Conservation (phyloP, 257 asterid genomes). For the Mitragyna speciosa region DNA sequence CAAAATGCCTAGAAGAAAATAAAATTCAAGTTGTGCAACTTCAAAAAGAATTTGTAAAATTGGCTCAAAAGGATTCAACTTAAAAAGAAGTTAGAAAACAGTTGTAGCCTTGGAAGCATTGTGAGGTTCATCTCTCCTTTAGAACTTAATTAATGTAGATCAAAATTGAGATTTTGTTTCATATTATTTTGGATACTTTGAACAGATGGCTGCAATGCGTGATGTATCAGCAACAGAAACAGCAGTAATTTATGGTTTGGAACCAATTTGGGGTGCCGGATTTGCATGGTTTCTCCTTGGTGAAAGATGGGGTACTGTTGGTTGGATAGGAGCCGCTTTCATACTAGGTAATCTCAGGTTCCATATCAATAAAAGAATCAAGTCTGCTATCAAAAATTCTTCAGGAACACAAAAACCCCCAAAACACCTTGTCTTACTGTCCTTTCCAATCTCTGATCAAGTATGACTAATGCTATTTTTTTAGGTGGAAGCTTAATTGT, state of each 20-base stretch:
- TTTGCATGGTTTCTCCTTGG: constrained; percentile 80
- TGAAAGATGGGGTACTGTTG: constrained; percentile 70
- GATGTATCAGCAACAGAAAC: constrained; percentile 78
- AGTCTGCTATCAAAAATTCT: neutral
- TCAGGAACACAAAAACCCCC: neutral
- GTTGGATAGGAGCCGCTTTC: constrained; percentile 75
- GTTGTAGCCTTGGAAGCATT: neutral
- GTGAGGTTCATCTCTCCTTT: neutral
- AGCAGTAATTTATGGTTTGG: constrained; percentile 63
- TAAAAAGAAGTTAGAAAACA: too few relatives aligned
- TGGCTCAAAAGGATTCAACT: neutral
- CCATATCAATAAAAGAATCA: neutral
- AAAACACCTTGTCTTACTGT: neutral
- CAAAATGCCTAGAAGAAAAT: neutral
- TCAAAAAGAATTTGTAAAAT: neutral
- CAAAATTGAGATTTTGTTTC: neutral
- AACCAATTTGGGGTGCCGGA: constrained; percentile 82
- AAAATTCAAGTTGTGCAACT: neutral
- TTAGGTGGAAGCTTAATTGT: constrained; percentile 63
- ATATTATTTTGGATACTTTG: neutral
- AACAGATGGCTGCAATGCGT: constrained; percentile 70
- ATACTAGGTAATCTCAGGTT: constrained; percentile 45
- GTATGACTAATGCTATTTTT: neutral
- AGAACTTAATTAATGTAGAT: neutral
- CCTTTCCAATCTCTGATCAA: neutral